These are phyloP conservation scores for Cladophialophora bantiana DNA, from an alignment of 2,329 filamentous ascomycete species.

Conservation along the genomic window DNA sequence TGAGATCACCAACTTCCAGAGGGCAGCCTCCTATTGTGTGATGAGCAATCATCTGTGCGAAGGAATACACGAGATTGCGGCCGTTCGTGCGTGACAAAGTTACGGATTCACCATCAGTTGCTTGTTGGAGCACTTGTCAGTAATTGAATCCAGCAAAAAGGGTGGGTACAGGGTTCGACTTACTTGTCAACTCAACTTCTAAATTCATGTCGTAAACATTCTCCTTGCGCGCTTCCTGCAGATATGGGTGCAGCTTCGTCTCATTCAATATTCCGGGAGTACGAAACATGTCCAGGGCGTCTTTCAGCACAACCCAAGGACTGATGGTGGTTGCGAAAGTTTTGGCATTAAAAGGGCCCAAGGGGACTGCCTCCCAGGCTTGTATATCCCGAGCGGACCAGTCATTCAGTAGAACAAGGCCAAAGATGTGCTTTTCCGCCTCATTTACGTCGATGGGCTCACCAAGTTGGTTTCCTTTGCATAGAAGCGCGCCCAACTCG, in stretches of 20 bases:
- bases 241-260: constrained; percentile 64
- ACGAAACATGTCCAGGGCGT: constrained; percentile 74
- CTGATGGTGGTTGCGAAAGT: constrained; percentile 80
- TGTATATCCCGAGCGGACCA: constrained; percentile 86
- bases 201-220: constrained; percentile 74
- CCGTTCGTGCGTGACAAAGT: constrained; percentile 57
- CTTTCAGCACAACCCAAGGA: constrained; percentile 77
- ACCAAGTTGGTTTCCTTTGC: constrained; percentile 59
- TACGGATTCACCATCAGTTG: neutral
- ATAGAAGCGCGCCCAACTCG: constrained; percentile 78
- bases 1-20: constrained; percentile 73
- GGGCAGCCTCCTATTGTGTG: constrained; percentile 78
- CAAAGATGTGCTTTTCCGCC: constrained; percentile 76
- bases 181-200: constrained; percentile 67
- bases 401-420: constrained; percentile 81
- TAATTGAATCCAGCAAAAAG: neutral
- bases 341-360: constrained; percentile 83
- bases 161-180: constrained; percentile 48
- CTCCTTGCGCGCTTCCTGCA: constrained; percentile 65
- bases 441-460: constrained; percentile 66
- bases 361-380: constrained; percentile 80
- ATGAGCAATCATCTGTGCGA: constrained; percentile 81
- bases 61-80: constrained; percentile 76
- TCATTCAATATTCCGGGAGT: constrained; percentile 62
- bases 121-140: neutral